Evolutionary conservation across 306 rosid genomes (phyloP), one percentile per base, ranked within the genome.

Genomic region (Corylus heterophylla): DNA sequence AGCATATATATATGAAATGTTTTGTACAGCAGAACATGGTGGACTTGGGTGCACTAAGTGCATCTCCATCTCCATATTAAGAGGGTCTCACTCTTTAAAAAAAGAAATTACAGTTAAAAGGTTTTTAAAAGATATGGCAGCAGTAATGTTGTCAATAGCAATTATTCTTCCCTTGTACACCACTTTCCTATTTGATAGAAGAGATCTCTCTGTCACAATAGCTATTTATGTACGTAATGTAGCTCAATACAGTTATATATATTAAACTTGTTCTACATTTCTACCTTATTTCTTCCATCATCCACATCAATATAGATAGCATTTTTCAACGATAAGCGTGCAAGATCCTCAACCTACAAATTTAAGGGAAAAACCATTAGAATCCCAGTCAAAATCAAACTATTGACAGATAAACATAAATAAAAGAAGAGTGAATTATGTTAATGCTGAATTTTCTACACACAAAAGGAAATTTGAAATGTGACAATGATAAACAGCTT

Each of bases 341-440:
- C 97, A 74, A 94, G 98, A 87, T 94, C 97, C 84, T 92, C 90
- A 76, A 94, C 97, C 98, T 94, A 83, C 49, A 84, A 12, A 63
- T 84, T 84, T 29, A 45, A 63, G 13, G 27, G 22, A 29, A 51
- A 73, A 61, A 50, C n/a, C n/a, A n/a, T n/a, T n/a, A n/a, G n/a
- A n/a, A n/a, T n/a, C n/a, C n/a, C n/a, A n/a, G n/a, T n/a, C n/a
- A n/a, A n/a, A n/a, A n/a, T n/a, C n/a, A n/a, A n/a, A n/a, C n/a
- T n/a, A n/a, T n/a, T n/a, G n/a, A n/a, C n/a, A n/a, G n/a, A n/a
- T n/a, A n/a, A n/a, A n/a, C n/a, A n/a, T n/a, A n/a, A n/a, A n/a
- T n/a, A n/a, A n/a, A n/a, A n/a, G n/a, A n/a, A n/a, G n/a, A n/a
- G n/a, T n/a, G n/a, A n/a, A n/a, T n/a, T n/a, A n/a, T n/a, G n/a